Evolutionary conservation across 2,329 filamentous ascomycete genomes (phyloP).

Genomic region (Phaeosphaeriaceae sp.): DNA sequence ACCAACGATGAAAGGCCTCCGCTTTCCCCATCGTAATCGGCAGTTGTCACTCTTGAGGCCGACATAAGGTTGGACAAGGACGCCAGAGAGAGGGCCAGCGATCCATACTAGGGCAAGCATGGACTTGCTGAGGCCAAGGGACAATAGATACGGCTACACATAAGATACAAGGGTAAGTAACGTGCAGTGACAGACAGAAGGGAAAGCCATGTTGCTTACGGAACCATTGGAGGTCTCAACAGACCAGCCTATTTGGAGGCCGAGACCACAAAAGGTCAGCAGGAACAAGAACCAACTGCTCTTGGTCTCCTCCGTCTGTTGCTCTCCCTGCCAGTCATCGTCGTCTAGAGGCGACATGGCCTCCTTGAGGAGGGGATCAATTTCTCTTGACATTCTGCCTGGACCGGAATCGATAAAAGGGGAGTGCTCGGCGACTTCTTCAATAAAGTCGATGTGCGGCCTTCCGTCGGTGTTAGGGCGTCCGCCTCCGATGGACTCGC

Average conservation of each 20-base stretch:
- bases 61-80: slow-evolving; percentile 61
- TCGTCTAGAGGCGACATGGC: slow-evolving; percentile 43
- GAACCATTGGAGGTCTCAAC: slow-evolving; percentile 94
- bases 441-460: slow-evolving; percentile 35
- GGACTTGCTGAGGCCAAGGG: slow-evolving; percentile 60
- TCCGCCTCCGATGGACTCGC: slow-evolving; percentile 29
- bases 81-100: slow-evolving; percentile 61
- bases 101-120: slow-evolving; percentile 62
- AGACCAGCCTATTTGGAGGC: slow-evolving; percentile 92
- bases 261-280: slow-evolving; percentile 84
- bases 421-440: slow-evolving; percentile 46
- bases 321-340: slow-evolving; percentile 51
- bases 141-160: slow-evolving; percentile 57
- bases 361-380: slow-evolving; percentile 42
- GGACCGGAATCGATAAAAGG: slow-evolving; percentile 41
- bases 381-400: slow-evolving; percentile 36
- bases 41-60: slow-evolving; percentile 61
- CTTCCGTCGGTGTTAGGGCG: slow-evolving; percentile 22
- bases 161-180: neutral
- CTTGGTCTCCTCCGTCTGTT: slow-evolving; percentile 70
- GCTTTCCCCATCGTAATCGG: slow-evolving; percentile 56
- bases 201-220: slow-evolving; percentile 45
- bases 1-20: slow-evolving; percentile 60
- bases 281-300: slow-evolving; percentile 85
- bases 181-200: too few relatives aligned